Evolutionary conservation across 805 yeast genomes (phyloP).

Genomic region (Grigorovia yakushimaensis): DNA sequence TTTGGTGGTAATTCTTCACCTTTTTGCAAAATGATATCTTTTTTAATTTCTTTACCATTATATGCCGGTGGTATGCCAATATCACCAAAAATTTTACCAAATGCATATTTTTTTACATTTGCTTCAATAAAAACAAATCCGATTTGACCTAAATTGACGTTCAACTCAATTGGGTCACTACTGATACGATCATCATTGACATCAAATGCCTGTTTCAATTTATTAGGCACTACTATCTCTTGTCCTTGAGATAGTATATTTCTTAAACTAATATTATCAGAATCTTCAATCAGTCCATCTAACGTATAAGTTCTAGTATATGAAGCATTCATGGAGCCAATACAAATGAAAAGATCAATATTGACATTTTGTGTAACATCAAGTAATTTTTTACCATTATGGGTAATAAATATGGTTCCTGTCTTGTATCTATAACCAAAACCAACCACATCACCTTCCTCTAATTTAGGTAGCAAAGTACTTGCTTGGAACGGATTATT

Average conservation of each 20-base stretch:
- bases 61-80: conserved; percentile 39
- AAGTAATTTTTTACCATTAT: conserved; percentile 81
- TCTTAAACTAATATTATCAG: conserved; percentile 25
- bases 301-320: conserved; percentile 29
- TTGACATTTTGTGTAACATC: conserved; percentile 72
- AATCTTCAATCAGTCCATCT: conserved; percentile 29
- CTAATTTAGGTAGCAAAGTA: conserved; percentile 34
- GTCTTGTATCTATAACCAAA: conserved; percentile 75
- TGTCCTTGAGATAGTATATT: conserved; percentile 17
- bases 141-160: conserved; percentile 64
- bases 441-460: conserved; percentile 88
- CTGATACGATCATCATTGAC: conserved; percentile 11
- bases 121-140: conserved; percentile 79
- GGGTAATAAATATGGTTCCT: conserved; percentile 83
- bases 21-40: conserved; percentile 52
- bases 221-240: conserved; percentile 16
- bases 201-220: conserved; percentile 19
- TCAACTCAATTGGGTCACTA: conserved; percentile 33
- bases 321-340: conserved; percentile 33
- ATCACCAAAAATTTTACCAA: conserved; percentile 37
- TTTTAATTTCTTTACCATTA: conserved; percentile 31
- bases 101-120: conserved; percentile 79
- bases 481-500: conserved; percentile 47
- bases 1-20: conserved; percentile 68
- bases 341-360: conserved; percentile 31